Percentiles rank a stretch among this genome's conserved stretches.
Conservation (phyloP, 805 yeast genomes). For the Helenozyma baotianmanensis region DNA sequence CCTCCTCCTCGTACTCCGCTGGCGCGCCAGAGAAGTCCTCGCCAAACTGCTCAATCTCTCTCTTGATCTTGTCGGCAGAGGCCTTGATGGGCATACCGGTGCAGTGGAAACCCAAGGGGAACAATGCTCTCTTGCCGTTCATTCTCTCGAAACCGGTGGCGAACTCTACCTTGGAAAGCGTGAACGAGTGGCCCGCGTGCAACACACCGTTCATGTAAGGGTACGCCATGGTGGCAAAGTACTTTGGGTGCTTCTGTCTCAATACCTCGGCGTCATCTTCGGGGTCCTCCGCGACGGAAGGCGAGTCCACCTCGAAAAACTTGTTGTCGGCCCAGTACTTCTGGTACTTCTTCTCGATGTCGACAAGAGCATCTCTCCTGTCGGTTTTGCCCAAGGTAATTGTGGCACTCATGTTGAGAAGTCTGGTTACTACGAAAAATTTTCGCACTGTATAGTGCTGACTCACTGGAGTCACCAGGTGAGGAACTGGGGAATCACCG, state of each 20-base stretch:
- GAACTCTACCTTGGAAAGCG: slow-evolving; percentile 89
- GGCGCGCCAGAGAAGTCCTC: slow-evolving; percentile 68
- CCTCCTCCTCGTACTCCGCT: slow-evolving; percentile 51
- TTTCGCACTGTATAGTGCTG: slow-evolving; percentile 1
- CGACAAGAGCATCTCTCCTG: slow-evolving; percentile 91
- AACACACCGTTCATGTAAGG: slow-evolving; percentile 99
- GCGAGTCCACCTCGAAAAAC: slow-evolving; percentile 84
- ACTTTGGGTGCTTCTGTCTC: slow-evolving; percentile 77
- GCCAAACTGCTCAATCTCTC: slow-evolving; percentile 92
- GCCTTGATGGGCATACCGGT: slow-evolving; percentile 98
- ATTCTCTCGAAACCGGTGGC: slow-evolving; percentile 91
- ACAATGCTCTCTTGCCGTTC: slow-evolving; percentile 86
- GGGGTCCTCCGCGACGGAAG: slow-evolving; percentile 58
- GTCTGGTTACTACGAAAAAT: slow-evolving; percentile 2
- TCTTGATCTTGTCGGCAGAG: slow-evolving; percentile 88
- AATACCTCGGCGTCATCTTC: slow-evolving; percentile 56
- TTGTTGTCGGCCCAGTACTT: slow-evolving; percentile 82
- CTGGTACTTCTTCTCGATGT: slow-evolving; percentile 84
- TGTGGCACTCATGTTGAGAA: slow-evolving; percentile 33
- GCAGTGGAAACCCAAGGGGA: slow-evolving; percentile 98
- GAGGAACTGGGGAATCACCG: too few relatives aligned
- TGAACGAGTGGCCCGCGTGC: slow-evolving; percentile 97
- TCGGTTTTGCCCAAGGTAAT: slow-evolving; percentile 60
- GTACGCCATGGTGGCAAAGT: slow-evolving; percentile 91
- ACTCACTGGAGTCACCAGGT: too few relatives aligned